phyloP scores from a whole-genome alignment of 2,329 filamentous ascomycete species.

The Teratosphaeria epicoccoides region DNA sequence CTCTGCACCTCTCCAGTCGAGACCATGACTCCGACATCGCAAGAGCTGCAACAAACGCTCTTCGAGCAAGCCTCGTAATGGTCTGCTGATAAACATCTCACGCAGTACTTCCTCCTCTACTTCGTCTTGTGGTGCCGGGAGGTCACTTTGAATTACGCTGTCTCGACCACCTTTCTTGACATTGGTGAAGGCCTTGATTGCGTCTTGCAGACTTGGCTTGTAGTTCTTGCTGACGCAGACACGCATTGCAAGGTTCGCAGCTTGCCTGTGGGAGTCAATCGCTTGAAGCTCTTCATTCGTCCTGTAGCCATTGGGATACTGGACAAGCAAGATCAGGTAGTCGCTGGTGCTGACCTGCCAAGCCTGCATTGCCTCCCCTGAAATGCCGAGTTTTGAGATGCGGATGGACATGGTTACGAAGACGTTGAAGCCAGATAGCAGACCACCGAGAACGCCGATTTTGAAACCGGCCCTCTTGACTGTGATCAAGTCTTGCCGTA shows the following conservation, averaged over 20 bases:
- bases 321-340: conserved; percentile 64
- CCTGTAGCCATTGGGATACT: conserved; percentile 52
- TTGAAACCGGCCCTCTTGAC: conserved; percentile 59
- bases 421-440: conserved; percentile 37
- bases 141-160: conserved; percentile 6
- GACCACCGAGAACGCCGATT: conserved; percentile 50
- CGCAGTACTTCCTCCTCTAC: conserved; percentile 30
- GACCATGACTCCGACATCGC: conserved; percentile 43
- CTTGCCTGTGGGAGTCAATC: conserved; percentile 26
- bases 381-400: conserved; percentile 59
- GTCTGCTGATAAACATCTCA: conserved; percentile 59
- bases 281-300: conserved; percentile 44
- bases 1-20: conserved; percentile 62
- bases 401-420: conserved; percentile 59
- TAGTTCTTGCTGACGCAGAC: conserved; percentile 62
- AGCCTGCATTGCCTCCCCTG: conserved; percentile 62
- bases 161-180: conserved; percentile 18
- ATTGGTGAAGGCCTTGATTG: conserved; percentile 41
- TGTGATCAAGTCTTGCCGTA: conserved; percentile 45
- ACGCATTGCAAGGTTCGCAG: conserved; percentile 45
- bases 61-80: conserved; percentile 58
- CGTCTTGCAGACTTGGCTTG: conserved; percentile 54
- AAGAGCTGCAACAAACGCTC: conserved; percentile 53
- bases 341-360: conserved; percentile 60
- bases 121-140: conserved; percentile 19